Percentiles rank a stretch among this genome's conserved stretches.
Evolutionary conservation across 257 asterid species (phyloP).

Genomic region (Striga asiatica): DNA sequence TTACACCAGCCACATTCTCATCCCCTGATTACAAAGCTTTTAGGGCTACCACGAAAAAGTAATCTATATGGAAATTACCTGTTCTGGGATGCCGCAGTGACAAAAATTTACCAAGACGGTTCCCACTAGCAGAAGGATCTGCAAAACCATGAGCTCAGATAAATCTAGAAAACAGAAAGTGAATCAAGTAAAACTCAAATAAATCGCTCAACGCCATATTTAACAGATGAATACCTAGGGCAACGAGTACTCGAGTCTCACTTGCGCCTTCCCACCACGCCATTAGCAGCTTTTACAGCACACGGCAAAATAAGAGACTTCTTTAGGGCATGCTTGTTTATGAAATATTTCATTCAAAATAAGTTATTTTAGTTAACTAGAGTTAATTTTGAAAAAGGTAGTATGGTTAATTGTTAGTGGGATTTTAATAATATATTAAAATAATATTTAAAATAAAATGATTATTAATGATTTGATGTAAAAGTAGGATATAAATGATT

Average conservation of each 20-base stretch:
- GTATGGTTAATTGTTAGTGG: no score
- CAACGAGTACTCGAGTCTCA: conserved; percentile 67
- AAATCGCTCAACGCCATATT: background rate
- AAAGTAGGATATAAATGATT: no score
- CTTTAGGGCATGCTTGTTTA: no score
- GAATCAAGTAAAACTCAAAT: conserved; percentile 1
- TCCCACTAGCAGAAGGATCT: conserved; percentile 42
- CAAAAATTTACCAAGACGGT: conserved; percentile 33
- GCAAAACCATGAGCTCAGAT: conserved; percentile 17
- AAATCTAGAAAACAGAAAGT: conserved; percentile 13
- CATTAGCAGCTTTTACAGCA: conserved; percentile 36
- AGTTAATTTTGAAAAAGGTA: no score
- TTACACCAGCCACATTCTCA: background rate
- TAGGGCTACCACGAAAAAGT: background rate
- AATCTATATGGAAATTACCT: conserved; percentile 29
- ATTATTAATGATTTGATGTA: no score
- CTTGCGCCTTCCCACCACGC: conserved; percentile 63
- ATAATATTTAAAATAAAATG: no score
- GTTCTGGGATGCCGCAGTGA: conserved; percentile 84
- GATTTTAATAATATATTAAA: no score
- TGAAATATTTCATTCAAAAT: no score
- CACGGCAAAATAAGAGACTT: background rate
- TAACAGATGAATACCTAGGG: conserved; percentile 40
- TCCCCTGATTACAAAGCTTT: background rate
- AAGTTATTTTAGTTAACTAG: no score